These are phyloP conservation scores for Sorghum bicolor DNA, from an alignment of 176 grass and related monocot genomes.

Conservation along the genomic window DNA sequence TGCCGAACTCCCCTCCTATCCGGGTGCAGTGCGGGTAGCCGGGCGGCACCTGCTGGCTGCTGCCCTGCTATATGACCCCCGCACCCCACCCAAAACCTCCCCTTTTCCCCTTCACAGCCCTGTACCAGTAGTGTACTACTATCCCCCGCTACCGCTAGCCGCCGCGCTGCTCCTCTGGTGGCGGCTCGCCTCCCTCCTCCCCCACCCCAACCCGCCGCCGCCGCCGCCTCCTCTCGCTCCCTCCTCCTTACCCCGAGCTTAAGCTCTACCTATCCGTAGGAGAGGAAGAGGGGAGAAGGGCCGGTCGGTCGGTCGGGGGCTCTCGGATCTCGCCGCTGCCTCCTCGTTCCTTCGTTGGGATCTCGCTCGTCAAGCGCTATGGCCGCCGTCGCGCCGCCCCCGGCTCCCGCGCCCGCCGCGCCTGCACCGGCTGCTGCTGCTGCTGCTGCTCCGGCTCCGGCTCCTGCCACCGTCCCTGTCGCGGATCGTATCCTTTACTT, in stretches of 20 bases:
- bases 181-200: conserved; percentile 48
- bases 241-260: conserved; percentile 7
- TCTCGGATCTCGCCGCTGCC: conserved; percentile 47
- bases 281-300: conserved; percentile 6
- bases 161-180: conserved; percentile 37
- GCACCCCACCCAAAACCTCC: conserved; percentile 18
- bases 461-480: conserved; percentile 25
- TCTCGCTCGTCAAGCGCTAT: conserved; percentile 33
- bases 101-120: conserved; percentile 27
- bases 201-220: neutral
- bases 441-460: conserved; percentile 12
- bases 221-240: conserved; percentile 8
- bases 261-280: conserved; percentile 14
- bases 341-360: conserved; percentile 19
- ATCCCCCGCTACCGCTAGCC: conserved; percentile 8
- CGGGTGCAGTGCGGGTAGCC: too few relatives aligned
- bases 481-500: conserved; percentile 91
- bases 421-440: neutral
- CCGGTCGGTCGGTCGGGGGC: conserved; percentile 14
- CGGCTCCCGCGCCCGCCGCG: neutral
- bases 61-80: conserved; percentile 28
- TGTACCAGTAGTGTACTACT: neutral
- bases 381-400: conserved; percentile 60
- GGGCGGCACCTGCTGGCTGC: neutral
- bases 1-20: conserved; percentile 1